Evolutionary conservation across 208 protist genomes (phyloP), one percentile per base, ranked within the genome.

Genomic region (Leishmania amazonensis): DNA sequence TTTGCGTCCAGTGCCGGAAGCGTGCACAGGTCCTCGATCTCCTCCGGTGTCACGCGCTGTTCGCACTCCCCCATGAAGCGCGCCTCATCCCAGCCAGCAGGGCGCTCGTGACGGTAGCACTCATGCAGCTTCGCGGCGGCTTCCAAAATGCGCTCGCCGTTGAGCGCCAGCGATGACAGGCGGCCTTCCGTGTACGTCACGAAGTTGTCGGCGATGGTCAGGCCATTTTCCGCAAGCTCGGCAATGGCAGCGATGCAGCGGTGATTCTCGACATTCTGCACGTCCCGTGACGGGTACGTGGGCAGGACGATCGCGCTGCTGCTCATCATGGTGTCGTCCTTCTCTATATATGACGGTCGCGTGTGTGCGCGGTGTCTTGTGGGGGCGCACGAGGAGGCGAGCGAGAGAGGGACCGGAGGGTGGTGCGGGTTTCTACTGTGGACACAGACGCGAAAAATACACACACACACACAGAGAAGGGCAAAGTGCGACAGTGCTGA

Each of bases 51-150:
- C 11, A 95, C 77, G 42, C 79, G 74, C 83, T 96, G 93, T 51
- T 87, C 81, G 74, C 91, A 95, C 85, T 89, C 89, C 57, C 85
- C 60, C 88, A 96, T 89, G 28, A 93, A 65, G 42, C 84, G 87
- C 35, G 87, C 83, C 82, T 96, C 93, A n/a, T 78, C 83, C 93
- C 93, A 96, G 35, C 92, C 91, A 60, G 89, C 92, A 31, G 93
- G 89, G 6, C 87, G 85, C 70, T 94, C 89, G 75, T 94, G 89
- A 62, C 74, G 82, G 88, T 96, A 96, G 64, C 82, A 80, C n/a
- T 82, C 80, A 24, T 79, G 82, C 70, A 95, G 65, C 80, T 92
- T 87, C 19, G 31, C 3, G 31, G 83, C 35, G 64, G 89, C 88
- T 6, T 31, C 79, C 53, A 83, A n/a, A 17, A 95, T 72, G 49